Conservation (phyloP, 225 moss, liverwort and hornwort species). For the Asterella californica region DNA sequence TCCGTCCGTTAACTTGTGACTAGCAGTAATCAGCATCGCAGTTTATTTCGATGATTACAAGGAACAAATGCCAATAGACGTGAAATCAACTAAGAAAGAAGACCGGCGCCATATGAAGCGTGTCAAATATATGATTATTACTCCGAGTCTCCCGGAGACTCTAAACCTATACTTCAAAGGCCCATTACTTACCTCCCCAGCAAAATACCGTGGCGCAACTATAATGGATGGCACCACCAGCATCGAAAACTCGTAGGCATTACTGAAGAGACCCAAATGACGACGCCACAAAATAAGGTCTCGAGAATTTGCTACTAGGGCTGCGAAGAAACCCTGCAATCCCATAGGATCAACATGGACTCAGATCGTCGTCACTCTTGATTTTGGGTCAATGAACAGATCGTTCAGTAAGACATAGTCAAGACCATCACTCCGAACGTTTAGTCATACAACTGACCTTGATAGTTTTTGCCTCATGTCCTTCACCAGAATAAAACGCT, state of each 20-base stretch:
- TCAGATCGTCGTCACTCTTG: not conserved
- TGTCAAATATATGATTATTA: no score
- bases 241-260: slow-evolving; percentile 90
- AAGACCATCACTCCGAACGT: not conserved
- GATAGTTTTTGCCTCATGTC: slow-evolving; percentile 67
- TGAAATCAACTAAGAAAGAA: no score
- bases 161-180: no score
- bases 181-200: slow-evolving; percentile 63
- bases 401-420: not conserved
- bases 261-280: slow-evolving; percentile 77
- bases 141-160: no score
- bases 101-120: no score
- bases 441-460: slow-evolving; percentile 48
- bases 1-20: not conserved
- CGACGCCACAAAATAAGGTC: slow-evolving; percentile 87
- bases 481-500: slow-evolving; percentile 91
- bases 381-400: not conserved
- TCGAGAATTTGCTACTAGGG: slow-evolving; percentile 68
- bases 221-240: slow-evolving; percentile 90
- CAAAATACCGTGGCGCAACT: slow-evolving; percentile 90
- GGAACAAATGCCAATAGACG: no score
- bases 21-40: not conserved
- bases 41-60: no score
- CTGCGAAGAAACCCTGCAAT: slow-evolving; percentile 65
- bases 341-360: not conserved